phyloP scores from a whole-genome alignment of 768 basidiomycete species.

The Atractiella rhizophila region DNA sequence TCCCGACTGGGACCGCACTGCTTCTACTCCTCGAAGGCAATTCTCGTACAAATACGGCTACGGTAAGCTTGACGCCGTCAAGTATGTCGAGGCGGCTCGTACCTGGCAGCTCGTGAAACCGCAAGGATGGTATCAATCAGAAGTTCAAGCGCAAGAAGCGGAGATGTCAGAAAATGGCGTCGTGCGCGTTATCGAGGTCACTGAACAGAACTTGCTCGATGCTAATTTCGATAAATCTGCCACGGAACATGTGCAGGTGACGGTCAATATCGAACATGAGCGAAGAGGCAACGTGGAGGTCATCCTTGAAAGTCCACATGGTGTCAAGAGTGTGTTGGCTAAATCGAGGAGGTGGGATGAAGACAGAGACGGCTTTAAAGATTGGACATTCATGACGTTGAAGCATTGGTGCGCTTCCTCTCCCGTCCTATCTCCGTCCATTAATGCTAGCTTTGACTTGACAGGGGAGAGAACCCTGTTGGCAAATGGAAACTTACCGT shows the following conservation, averaged over 20 bases:
- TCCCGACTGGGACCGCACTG: slow-evolving; percentile 73
- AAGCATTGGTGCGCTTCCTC: slow-evolving; percentile 62
- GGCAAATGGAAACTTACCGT: slow-evolving; percentile 83
- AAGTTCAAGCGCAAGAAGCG: slow-evolving; percentile 39
- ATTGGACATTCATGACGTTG: slow-evolving; percentile 94
- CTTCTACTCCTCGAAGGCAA: slow-evolving; percentile 37
- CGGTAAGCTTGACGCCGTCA: slow-evolving; percentile 60
- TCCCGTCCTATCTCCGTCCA: neutral
- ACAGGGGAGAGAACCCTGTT: slow-evolving; percentile 72
- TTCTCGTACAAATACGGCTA: slow-evolving; percentile 91
- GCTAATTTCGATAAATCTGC: slow-evolving; percentile 64
- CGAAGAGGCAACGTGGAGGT: slow-evolving; percentile 81
- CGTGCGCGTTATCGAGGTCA: slow-evolving; percentile 39
- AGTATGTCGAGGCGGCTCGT: slow-evolving; percentile 53
- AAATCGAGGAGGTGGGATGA: slow-evolving; percentile 40
- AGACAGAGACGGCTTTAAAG: slow-evolving; percentile 46
- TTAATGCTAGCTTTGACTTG: neutral
- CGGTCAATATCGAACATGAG: slow-evolving; percentile 75
- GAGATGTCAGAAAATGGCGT: slow-evolving; percentile 31
- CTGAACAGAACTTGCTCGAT: slow-evolving; percentile 39
- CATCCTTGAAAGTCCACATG: slow-evolving; percentile 57
- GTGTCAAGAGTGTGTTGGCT: slow-evolving; percentile 61
- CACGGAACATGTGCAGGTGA: slow-evolving; percentile 80
- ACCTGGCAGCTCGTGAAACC: slow-evolving; percentile 74
- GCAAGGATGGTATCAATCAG: slow-evolving; percentile 48